Conservation (phyloP, 2,329 filamentous ascomycete genomes). For the Trichophyton benhamiae region DNA sequence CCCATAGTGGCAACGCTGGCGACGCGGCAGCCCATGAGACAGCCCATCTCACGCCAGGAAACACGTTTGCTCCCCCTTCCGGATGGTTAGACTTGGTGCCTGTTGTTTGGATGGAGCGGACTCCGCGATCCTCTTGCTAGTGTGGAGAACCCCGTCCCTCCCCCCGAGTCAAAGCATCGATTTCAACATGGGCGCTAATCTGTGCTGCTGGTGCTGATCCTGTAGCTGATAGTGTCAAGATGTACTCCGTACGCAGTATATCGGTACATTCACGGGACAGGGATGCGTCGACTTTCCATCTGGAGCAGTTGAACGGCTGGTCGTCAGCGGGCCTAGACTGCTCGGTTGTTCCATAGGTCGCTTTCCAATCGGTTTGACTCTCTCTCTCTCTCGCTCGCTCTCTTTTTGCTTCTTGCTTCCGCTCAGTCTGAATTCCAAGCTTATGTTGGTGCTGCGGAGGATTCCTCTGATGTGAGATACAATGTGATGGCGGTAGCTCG, state of each 20-base stretch:
- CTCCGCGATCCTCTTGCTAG: not conserved
- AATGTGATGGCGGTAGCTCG: not conserved
- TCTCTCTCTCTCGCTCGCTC: not conserved
- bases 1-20: not conserved
- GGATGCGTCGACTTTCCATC: not conserved
- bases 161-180: not conserved
- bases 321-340: not conserved
- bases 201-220: not conserved
- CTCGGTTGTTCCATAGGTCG: not conserved
- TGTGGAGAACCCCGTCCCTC: not conserved
- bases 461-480: not conserved
- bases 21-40: not conserved
- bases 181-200: not conserved
- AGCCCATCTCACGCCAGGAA: not conserved
- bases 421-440: too few species aligned
- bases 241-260: not conserved
- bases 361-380: not conserved
- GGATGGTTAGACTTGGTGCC: not conserved
- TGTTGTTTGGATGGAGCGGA: not conserved
- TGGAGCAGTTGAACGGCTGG: not conserved
- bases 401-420: not conserved
- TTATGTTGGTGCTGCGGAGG: not conserved
- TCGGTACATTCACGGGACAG: not conserved
- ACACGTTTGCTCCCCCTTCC: not conserved
- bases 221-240: not conserved